Conservation (phyloP, 176 grass and related monocot genomes). For the Aegilops umbellulata region DNA sequence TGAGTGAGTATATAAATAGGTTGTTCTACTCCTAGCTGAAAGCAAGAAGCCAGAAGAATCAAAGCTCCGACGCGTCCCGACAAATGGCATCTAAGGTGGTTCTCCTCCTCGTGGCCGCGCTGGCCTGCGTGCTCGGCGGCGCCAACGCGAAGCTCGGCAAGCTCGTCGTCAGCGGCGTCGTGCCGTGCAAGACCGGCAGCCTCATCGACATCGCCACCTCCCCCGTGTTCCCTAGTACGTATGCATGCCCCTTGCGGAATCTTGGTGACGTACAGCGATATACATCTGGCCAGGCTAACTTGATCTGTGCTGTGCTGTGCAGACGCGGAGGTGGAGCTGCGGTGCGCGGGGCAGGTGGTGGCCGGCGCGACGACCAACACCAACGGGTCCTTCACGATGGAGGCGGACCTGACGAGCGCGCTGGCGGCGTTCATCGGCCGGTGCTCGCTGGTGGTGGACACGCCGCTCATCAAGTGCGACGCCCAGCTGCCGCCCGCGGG, state of each 20-base stretch:
- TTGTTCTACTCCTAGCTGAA: background rate
- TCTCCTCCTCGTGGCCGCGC: background rate
- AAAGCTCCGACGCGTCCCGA: background rate
- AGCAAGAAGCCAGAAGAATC: background rate
- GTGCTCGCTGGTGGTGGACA: slow-evolving; percentile 60
- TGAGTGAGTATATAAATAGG: slow-evolving; percentile 5
- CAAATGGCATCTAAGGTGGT: slow-evolving; percentile 25
- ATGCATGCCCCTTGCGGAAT: background rate
- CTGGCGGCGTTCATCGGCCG: slow-evolving; percentile 41
- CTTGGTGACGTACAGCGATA: background rate
- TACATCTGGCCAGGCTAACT: no score
- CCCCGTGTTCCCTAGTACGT: slow-evolving; percentile 46
- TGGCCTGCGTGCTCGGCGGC: background rate
- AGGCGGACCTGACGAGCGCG: slow-evolving; percentile 39
- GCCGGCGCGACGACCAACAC: slow-evolving; percentile 51
- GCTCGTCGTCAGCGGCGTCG: slow-evolving; percentile 40
- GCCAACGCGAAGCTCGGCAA: slow-evolving; percentile 27
- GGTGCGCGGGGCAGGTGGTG: slow-evolving; percentile 41
- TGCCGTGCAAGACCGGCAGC: slow-evolving; percentile 58
- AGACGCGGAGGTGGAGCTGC: slow-evolving; percentile 60
- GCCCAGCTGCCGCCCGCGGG: slow-evolving; percentile 37
- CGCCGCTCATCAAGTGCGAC: slow-evolving; percentile 57
- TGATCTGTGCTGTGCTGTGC: background rate
- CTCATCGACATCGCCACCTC: slow-evolving; percentile 54
- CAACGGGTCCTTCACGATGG: slow-evolving; percentile 49